Evolutionary conservation across 306 rosid genomes (phyloP), one percentile per base, ranked within the genome.

Genomic region (Cucumis cinereus): DNA sequence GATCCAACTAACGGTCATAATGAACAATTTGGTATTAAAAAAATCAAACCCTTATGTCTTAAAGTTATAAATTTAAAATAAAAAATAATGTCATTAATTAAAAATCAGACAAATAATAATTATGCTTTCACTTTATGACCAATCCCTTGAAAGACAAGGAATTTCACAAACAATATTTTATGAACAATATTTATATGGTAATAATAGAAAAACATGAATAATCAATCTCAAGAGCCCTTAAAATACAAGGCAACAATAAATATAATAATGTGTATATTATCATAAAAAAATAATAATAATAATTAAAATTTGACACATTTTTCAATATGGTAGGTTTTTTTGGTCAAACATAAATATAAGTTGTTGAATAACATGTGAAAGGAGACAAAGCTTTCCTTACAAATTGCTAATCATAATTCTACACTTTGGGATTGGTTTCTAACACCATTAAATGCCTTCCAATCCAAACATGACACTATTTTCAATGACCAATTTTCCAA

Each of bases 361-460:
- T 69, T 14, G 14, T 69, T 69, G 35, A 69, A 45, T 69, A 43
- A 69, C 36, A 68, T 68, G 74, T 40, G 56, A 45, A 68, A 68
- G 36, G 26, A 4, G 55, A 43, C 74, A 43, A 7, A 12, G 1
- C 24, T 68, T 68, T 68, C 20, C 74, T 43, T 43, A 40, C 43
- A 41, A 43, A 68, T 15, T 43, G 55, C 74, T 45, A 43, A 68
- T 41, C 56, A 43, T 43, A 43, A 41, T n/a, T 67, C 28, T 1
- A 67, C 73, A 41, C 28, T 67, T 67, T 67, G 74, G 35, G 74
- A 67, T 67, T 67, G 33, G n/a, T 41, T 64, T 64, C 50, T 64
- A 64, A 38, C 49, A 36, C 9, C 28, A 38, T 36, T 38, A 64
- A 62, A 64, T 64, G 24, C 28, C 26, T 36, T 64, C 13, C 72